phyloP scores from a whole-genome alignment of 2,329 filamentous ascomycete genomes.

The Trichoderma endophyticum region DNA sequence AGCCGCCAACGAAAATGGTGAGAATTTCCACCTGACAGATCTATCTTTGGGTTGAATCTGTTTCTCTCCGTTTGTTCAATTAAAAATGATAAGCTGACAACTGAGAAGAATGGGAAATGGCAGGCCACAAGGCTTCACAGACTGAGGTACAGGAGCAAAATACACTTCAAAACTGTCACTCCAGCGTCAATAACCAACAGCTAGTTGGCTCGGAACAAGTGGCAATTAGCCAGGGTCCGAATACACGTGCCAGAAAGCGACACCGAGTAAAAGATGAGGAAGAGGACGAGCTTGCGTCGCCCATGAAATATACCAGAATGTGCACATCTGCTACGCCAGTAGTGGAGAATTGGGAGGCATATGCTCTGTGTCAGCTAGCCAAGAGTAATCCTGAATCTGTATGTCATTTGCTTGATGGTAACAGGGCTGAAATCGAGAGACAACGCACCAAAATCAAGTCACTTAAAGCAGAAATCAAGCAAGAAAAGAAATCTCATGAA shows the following conservation, averaged over 20 bases:
- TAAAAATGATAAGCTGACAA: not conserved
- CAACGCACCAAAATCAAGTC: not conserved
- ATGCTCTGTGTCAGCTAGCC: not conserved
- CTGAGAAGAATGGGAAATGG: not conserved
- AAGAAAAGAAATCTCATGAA: not conserved
- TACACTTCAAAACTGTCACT: fast-evolving
- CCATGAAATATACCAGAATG: fast-evolving
- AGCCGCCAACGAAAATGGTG: not conserved
- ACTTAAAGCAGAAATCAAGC: not conserved
- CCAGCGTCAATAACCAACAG: fast-evolving
- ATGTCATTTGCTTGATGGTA: not conserved
- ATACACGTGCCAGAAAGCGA: not conserved
- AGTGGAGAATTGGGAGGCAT: not conserved
- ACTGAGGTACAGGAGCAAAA: not conserved
- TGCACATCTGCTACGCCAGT: not conserved
- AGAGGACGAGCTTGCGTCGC: not conserved
- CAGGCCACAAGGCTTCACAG: not conserved
- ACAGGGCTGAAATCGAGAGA: not conserved
- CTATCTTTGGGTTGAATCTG: not conserved
- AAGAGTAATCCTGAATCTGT: fast-evolving
- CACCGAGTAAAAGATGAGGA: not conserved
- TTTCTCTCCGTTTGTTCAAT: not conserved
- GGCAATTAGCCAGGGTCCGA: not conserved
- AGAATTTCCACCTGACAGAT: not conserved
- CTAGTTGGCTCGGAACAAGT: not conserved